Evolutionary conservation across 2,329 filamentous ascomycete genomes (phyloP), one percentile per base, ranked within the genome.

Genomic region (Volutella citrinella): DNA sequence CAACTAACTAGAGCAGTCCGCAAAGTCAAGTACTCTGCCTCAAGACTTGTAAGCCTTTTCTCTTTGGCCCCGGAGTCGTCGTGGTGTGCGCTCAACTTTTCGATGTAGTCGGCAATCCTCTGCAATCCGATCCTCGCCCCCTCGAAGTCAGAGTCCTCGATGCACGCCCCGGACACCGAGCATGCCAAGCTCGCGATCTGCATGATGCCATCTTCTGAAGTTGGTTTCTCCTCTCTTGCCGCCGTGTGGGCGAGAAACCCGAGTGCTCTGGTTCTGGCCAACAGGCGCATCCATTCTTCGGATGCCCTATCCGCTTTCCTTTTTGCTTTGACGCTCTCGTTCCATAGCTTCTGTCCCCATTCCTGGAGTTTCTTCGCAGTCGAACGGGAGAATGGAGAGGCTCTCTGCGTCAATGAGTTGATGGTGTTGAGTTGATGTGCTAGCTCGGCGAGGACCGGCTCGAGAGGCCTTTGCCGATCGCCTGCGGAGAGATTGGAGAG

Each of bases 241-340:
- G n/a, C n/a, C n/a, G n/a, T n/a, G n/a, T n/a, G n/a, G n/a, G 91
- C 59, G 11, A 82, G 62, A 50, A 87, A 88, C 1, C 85, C 75
- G 47, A 90, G 65, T 3, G 73, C 56, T 25, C 74, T 66, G 10
- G 60, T 59, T 11, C 65, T 53, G 7, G 64, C 43, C 3, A 74
- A 45, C 18, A 70, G 46, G 35, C 29, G 63, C 25, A 31, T 24
- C 16, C 34, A 44, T 1, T 49, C 46, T 38, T 48, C 38, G 1
- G 53, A 45, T 5, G 48, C 35, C 3, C 51, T 36, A 10, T 28
- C 43, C 27, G 12, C 45, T 23, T 42, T 56, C 35, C 41, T 57
- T 51, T 31, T 67, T 53, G 78, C 51, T 17, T 73, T 70, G 3
- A 79, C 78, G 24, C 78, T 79, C 6, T 73, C 53, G 44, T 88